phyloP scores from a whole-genome alignment of 2,329 filamentous ascomycete genomes.

The Colletotrichum tabaci region DNA sequence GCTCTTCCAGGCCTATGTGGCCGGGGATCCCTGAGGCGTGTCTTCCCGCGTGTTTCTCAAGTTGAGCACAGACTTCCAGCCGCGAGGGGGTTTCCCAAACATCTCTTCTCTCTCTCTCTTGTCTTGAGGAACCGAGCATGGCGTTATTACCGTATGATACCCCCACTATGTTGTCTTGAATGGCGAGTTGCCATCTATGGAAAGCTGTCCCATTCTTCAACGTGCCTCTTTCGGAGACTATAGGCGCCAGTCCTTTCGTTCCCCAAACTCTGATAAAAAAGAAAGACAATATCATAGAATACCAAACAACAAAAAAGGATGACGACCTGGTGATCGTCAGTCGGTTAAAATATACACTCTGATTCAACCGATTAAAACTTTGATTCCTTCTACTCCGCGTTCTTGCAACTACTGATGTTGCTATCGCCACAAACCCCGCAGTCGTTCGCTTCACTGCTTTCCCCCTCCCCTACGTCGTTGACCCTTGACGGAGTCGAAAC shows the following conservation, averaged over 20 bases:
- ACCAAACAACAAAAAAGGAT: background rate
- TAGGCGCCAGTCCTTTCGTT: background rate
- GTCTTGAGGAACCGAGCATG: slow-evolving; percentile 4
- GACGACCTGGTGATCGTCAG: background rate
- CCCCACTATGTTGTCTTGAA: slow-evolving; percentile 23
- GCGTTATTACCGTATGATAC: slow-evolving; percentile 37
- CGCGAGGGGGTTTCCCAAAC: slow-evolving; percentile 20
- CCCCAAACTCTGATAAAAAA: slow-evolving; percentile 1
- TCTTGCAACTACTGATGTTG: background rate
- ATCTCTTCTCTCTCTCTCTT: background rate
- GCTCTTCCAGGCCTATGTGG: slow-evolving; percentile 20
- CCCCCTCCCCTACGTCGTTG: background rate
- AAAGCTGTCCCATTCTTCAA: background rate
- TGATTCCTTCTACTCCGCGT: slow-evolving; percentile 7
- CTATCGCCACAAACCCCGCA: background rate
- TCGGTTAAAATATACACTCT: slow-evolving; percentile 2
- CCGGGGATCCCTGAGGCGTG: slow-evolving; percentile 6
- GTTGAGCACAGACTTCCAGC: slow-evolving; percentile 34
- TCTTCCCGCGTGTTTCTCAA: background rate
- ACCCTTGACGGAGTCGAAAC: slow-evolving; percentile 11
- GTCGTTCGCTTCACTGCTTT: slow-evolving; percentile 14
- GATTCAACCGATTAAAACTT: slow-evolving; percentile 21
- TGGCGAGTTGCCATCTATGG: slow-evolving; percentile 16
- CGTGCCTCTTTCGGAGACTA: background rate
- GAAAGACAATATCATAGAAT: background rate